phyloP scores from a whole-genome alignment of 108 stramenopile genomes.

The Conticribra weissflogii region DNA sequence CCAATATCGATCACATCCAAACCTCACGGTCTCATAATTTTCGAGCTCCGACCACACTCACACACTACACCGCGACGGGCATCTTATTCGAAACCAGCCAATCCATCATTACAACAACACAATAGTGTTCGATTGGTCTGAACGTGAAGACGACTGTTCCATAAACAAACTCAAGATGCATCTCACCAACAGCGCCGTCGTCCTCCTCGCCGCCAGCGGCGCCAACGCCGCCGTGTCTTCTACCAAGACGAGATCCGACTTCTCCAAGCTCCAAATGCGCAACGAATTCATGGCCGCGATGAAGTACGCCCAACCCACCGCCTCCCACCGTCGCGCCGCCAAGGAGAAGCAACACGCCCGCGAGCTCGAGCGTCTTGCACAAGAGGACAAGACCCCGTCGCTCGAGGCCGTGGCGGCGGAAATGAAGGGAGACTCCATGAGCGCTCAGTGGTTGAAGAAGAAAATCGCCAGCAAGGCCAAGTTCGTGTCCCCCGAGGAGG shows the following conservation, averaged over 20 bases:
- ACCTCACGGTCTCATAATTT: too few species aligned
- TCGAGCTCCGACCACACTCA: too few species aligned
- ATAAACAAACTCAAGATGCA: too few species aligned
- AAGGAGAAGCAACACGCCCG: conserved; percentile 1
- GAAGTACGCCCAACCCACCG: conserved; percentile 12
- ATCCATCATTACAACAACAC: too few species aligned
- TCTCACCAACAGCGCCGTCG: not conserved
- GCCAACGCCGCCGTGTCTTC: conserved; percentile 5
- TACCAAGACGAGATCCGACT: not conserved
- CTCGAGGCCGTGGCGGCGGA: conserved; percentile 12
- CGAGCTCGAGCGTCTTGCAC: not conserved
- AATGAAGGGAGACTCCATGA: conserved; percentile 21
- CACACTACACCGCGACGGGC: too few species aligned
- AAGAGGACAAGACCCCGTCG: conserved; percentile 14
- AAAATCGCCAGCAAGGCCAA: conserved; percentile 31
- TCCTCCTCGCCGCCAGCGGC: conserved; percentile 6
- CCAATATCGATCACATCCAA: too few species aligned
- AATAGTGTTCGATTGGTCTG: too few species aligned
- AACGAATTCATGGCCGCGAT: conserved; percentile 9
- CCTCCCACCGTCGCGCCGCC: not conserved
- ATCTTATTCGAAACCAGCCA: too few species aligned
- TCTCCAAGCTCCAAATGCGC: not conserved
- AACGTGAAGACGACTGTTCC: too few species aligned
- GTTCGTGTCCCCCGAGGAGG: conserved; percentile 23
- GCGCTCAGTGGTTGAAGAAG: conserved; percentile 6